phyloP scores from a whole-genome alignment of 148 eudicot species.

The Polygonum maritimum region DNA sequence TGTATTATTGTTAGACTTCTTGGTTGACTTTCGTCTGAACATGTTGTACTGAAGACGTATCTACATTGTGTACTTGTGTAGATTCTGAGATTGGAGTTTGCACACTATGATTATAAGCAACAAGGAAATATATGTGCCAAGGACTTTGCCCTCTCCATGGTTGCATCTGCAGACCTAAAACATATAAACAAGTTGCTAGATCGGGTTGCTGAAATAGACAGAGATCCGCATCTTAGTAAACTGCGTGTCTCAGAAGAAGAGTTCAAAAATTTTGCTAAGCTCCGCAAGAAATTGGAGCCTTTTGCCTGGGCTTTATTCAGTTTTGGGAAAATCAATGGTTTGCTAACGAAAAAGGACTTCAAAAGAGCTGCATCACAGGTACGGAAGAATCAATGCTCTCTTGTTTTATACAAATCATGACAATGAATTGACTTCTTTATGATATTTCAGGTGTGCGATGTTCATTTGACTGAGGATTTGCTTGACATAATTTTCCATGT shows the following conservation, averaged over 20 bases:
- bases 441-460: conserved; percentile 4
- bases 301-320: conserved; percentile 52
- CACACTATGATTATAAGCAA: conserved; percentile 53
- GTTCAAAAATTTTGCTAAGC: conserved; percentile 48
- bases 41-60: not conserved
- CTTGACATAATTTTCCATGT: conserved; percentile 3
- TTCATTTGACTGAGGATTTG: conserved; percentile 4
- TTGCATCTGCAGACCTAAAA: conserved; percentile 59
- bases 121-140: conserved; percentile 51
- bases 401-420: not conserved
- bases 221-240: conserved; percentile 25
- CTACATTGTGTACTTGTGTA: conserved; percentile 22
- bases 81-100: conserved; percentile 54
- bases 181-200: conserved; percentile 51
- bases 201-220: conserved; percentile 51
- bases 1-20: not conserved
- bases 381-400: not conserved
- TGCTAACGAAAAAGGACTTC: conserved; percentile 48
- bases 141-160: conserved; percentile 71
- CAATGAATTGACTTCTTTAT: not conserved
- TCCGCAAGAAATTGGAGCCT: conserved; percentile 42
- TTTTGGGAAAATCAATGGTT: conserved; percentile 42
- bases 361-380: conserved; percentile 69
- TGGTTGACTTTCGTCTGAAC: not conserved
- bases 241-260: conserved; percentile 40